phyloP scores from a whole-genome alignment of 2,329 filamentous ascomycete species.

The Monilinia fructigena region DNA sequence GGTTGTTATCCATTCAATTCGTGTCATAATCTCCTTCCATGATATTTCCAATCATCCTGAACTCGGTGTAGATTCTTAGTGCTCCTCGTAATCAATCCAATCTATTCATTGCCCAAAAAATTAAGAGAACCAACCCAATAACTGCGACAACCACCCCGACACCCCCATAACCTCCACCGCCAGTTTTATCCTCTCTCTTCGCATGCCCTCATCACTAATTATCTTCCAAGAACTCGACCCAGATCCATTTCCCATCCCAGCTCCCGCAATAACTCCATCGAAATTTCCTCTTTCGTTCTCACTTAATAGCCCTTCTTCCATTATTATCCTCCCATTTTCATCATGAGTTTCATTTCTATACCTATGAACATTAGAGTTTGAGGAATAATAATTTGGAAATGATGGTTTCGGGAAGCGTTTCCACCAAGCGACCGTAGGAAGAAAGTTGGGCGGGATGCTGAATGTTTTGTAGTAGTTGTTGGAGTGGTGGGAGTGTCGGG shows the following conservation, averaged over 20 bases:
- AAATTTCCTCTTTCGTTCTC: constrained; percentile 10
- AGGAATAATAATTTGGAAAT: constrained; percentile 12
- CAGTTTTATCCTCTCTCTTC: neutral
- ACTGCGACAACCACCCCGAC: constrained; percentile 10
- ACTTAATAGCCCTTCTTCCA: constrained; percentile 20
- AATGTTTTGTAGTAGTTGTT: constrained; percentile 16
- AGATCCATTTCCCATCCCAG: neutral
- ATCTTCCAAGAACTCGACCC: constrained; percentile 9
- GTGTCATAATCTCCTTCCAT: neutral
- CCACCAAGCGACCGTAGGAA: constrained; percentile 21
- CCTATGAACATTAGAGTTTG: neutral
- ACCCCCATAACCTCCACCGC: constrained; percentile 10
- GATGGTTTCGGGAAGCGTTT: constrained; percentile 8
- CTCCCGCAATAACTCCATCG: constrained; percentile 1
- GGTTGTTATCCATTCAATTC: neutral
- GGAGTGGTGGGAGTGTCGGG: constrained; percentile 2
- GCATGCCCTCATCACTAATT: neutral
- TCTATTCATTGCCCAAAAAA: neutral
- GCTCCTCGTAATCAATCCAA: neutral
- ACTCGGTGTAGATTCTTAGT: neutral
- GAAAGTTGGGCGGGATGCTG: constrained; percentile 18
- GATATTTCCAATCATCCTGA: neutral
- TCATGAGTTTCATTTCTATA: neutral
- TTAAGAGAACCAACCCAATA: constrained; percentile 1
- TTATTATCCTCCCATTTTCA: constrained; percentile 1